Evolutionary conservation across 441 rosid species (phyloP).

Genomic region (Daphne laureola): DNA sequence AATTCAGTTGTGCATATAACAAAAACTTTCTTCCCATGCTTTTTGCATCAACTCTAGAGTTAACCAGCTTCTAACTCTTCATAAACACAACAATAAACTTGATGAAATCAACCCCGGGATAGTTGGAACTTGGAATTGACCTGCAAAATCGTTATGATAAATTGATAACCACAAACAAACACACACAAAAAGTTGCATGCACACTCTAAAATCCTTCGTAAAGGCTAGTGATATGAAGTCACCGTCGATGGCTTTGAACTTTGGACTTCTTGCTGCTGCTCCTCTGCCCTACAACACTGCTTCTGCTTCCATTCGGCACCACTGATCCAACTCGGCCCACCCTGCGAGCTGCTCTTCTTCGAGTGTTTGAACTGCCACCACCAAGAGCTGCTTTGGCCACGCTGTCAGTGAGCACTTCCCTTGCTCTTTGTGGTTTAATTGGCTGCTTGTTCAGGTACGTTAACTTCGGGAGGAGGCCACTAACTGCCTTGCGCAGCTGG

Average conservation of each 20-base stretch:
- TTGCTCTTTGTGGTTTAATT: constrained; percentile 66
- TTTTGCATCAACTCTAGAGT: too few species aligned
- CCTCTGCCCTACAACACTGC: constrained; percentile 18
- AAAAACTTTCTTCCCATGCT: too few species aligned
- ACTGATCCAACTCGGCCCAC: constrained; percentile 22
- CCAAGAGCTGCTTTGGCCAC: constrained; percentile 79
- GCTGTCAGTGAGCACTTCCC: constrained; percentile 57
- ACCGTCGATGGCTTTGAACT: constrained; percentile 26
- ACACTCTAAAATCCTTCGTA: too few species aligned
- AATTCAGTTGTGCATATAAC: too few species aligned
- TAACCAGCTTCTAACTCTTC: too few species aligned
- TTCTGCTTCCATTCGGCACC: constrained; percentile 26
- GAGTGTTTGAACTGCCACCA: constrained; percentile 25
- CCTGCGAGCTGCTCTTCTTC: constrained; percentile 32
- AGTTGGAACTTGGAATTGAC: too few species aligned
- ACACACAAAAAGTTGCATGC: too few species aligned
- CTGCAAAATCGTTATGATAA: too few species aligned
- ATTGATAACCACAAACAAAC: too few species aligned
- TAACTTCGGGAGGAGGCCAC: constrained; percentile 71
- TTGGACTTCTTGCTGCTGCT: constrained; percentile 35
- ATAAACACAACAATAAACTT: too few species aligned
- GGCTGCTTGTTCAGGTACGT: constrained; percentile 81
- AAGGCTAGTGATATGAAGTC: too few species aligned
- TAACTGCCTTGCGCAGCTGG: constrained; percentile 70
- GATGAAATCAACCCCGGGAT: too few species aligned